Percentiles rank a stretch among this genome's conserved stretches.
phyloP scores from a whole-genome alignment of 1,139 yeast genomes.

The Candida frijolesensis region DNA sequence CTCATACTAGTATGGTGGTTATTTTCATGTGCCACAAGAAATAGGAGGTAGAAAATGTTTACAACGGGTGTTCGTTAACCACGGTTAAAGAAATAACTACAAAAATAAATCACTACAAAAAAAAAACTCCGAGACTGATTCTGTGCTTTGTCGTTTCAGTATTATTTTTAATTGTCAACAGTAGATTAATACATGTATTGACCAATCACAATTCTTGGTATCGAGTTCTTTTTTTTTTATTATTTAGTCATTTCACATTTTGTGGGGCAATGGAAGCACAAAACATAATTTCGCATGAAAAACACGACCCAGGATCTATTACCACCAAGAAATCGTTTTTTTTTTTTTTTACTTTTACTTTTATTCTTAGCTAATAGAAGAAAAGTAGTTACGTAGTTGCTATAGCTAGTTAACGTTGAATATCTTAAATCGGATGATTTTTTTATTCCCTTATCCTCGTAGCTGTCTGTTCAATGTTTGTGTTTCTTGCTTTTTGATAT shows the following conservation, averaged over 20 bases:
- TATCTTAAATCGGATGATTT: too few relatives aligned
- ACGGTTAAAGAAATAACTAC: neutral
- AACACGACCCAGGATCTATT: neutral
- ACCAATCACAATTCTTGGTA: neutral
- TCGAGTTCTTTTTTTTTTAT: neutral
- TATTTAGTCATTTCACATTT: neutral
- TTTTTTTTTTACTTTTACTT: neutral
- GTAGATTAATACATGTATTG: neutral
- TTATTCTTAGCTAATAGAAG: too few relatives aligned
- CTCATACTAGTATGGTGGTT: too few relatives aligned
- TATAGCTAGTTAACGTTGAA: too few relatives aligned
- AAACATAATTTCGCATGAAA: neutral
- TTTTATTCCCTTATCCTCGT: too few relatives aligned
- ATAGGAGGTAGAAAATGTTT: too few relatives aligned
- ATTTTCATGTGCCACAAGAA: too few relatives aligned
- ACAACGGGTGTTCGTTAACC: too few relatives aligned
- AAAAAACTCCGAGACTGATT: neutral
- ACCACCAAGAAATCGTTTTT: neutral
- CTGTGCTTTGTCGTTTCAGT: neutral
- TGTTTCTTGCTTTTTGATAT: too few relatives aligned
- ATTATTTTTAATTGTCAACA: neutral
- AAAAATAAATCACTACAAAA: neutral
- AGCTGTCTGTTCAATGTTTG: too few relatives aligned
- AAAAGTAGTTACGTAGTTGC: too few relatives aligned
- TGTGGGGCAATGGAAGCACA: constrained; percentile 4